These are phyloP conservation scores for Botryosphaeria dothidea DNA, from an alignment of 2,329 filamentous ascomycete genomes.

Conservation along the genomic window DNA sequence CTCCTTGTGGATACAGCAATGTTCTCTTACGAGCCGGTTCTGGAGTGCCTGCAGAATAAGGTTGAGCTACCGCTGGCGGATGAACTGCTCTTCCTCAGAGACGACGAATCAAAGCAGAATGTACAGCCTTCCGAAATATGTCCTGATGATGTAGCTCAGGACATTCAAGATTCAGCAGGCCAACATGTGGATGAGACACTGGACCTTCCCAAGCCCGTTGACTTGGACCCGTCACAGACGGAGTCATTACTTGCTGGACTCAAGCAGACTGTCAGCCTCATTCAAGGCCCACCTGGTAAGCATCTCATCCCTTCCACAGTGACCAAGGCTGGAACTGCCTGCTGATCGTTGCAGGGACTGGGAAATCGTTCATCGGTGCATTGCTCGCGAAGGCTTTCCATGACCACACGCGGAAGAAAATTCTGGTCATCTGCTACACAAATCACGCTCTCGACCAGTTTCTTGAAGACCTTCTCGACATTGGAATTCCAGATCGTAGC, in stretches of 20 bases:
- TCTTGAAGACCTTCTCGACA: conserved; percentile 62
- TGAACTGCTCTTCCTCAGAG: conserved; percentile 47
- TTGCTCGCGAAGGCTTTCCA: conserved; percentile 60
- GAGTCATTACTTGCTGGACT: conserved; percentile 59
- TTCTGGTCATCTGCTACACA: conserved; percentile 69
- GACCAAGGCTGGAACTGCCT: no score
- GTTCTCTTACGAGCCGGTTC: conserved; percentile 69
- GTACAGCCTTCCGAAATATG: not conserved
- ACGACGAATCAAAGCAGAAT: not conserved
- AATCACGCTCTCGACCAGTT: conserved; percentile 54
- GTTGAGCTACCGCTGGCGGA: conserved; percentile 57
- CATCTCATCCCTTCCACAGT: conserved; percentile 12
- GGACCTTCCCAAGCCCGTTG: conserved; percentile 31
- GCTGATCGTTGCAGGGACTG: conserved; percentile 56
- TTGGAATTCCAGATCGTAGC: conserved; percentile 50
- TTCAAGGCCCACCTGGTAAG: conserved; percentile 72
- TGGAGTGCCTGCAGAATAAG: conserved; percentile 60
- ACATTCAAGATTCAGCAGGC: conserved; percentile 23
- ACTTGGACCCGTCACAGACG: conserved; percentile 57
- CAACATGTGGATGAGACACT: conserved; percentile 36
- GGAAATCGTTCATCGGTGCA: conserved; percentile 74
- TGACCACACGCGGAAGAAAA: conserved; percentile 48
- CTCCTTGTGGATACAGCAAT: conserved; percentile 60
- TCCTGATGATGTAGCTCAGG: not conserved
- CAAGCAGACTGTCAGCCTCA: conserved; percentile 56